Evolutionary conservation across 495 filamentous ascomycete genomes (phyloP).

Genomic region (Penicillium arizonense): DNA sequence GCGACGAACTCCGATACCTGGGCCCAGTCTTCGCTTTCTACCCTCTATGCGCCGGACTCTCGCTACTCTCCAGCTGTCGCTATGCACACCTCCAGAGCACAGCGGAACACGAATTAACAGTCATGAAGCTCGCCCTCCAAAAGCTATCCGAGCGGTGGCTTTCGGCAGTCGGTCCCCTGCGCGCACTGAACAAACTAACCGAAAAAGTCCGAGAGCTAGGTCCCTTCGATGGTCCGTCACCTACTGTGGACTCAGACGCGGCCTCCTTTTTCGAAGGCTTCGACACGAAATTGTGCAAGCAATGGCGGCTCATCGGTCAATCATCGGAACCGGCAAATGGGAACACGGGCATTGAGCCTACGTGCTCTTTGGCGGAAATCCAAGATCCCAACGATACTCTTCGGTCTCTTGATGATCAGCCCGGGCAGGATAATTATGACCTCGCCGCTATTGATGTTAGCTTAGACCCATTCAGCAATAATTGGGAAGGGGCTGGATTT

Average conservation of each 20-base stretch:
- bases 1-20: conserved; percentile 27
- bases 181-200: conserved; percentile 27
- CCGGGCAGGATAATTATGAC: conserved; percentile 14
- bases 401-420: conserved; percentile 9
- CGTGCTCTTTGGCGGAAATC: conserved; percentile 23
- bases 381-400: conserved; percentile 12
- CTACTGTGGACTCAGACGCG: conserved; percentile 18
- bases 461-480: conserved; percentile 21
- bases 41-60: conserved; percentile 24
- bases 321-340: conserved; percentile 4
- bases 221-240: conserved; percentile 15
- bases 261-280: conserved; percentile 30
- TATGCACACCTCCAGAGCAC: conserved; percentile 24
- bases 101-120: conserved; percentile 28
- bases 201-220: conserved; percentile 27
- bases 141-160: conserved; percentile 31
- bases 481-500: conserved; percentile 29
- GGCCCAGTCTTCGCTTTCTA: conserved; percentile 30
- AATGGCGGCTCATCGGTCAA: conserved; percentile 28
- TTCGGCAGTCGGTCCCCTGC: conserved; percentile 26
- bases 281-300: conserved; percentile 23
- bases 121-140: conserved; percentile 30
- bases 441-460: conserved; percentile 16
- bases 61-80: conserved; percentile 26
- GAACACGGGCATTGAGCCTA: not conserved